These are phyloP conservation scores for Kandelia obovata DNA, from an alignment of 345 rosid species.

Conservation along the genomic window DNA sequence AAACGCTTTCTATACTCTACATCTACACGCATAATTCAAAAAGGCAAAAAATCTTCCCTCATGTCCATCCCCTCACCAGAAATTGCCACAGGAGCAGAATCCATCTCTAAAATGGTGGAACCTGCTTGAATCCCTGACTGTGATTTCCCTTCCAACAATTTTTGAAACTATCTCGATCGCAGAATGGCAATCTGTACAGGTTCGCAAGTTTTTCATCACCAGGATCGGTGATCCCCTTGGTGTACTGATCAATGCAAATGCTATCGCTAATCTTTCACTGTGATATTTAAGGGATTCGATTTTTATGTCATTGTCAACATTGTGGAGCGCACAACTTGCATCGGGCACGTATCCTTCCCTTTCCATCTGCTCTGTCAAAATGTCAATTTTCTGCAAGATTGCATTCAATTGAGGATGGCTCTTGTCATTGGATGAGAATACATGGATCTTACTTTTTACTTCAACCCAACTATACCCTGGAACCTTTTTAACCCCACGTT, in stretches of 20 bases:
- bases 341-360: slow-evolving; percentile 76
- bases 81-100: slow-evolving; percentile 72
- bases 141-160: slow-evolving; percentile 68
- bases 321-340: slow-evolving; percentile 61
- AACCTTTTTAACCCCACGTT: slow-evolving; percentile 66
- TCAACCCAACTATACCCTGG: slow-evolving; percentile 88
- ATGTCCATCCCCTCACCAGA: slow-evolving; percentile 43
- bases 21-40: not conserved
- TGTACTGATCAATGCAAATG: slow-evolving; percentile 74
- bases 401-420: slow-evolving; percentile 52
- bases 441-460: slow-evolving; percentile 51
- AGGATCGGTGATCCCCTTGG: slow-evolving; percentile 68
- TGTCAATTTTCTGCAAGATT: slow-evolving; percentile 51
- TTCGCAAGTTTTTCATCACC: slow-evolving; percentile 81
- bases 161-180: slow-evolving; percentile 82
- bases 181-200: slow-evolving; percentile 82
- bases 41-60: not conserved
- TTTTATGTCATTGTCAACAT: slow-evolving; percentile 55
- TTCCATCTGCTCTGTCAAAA: slow-evolving; percentile 49
- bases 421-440: slow-evolving; percentile 61
- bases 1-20: no score
- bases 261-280: slow-evolving; percentile 77
- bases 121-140: slow-evolving; percentile 82
- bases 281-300: slow-evolving; percentile 73
- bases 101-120: slow-evolving; percentile 84